These are phyloP conservation scores for Trametes punicea DNA, from an alignment of 768 basidiomycete species.

Conservation along the genomic window DNA sequence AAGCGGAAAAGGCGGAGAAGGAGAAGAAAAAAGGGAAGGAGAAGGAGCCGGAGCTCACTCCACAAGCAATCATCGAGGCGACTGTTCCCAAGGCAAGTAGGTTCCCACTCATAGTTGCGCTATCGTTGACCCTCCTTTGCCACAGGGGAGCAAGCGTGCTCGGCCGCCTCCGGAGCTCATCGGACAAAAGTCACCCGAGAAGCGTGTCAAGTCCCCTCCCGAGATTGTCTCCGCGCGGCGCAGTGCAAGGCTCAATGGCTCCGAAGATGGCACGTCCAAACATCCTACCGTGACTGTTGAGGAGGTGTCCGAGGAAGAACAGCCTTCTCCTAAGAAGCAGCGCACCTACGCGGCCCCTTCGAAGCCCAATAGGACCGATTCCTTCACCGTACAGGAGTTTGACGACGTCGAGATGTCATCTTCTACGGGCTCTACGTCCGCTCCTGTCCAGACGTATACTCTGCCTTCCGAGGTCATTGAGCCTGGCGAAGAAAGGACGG, in stretches of 20 bases:
- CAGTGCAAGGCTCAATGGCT: conserved; percentile 24
- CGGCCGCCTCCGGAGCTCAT: conserved; percentile 59
- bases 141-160: conserved; percentile 75
- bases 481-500: conserved; percentile 27
- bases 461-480: conserved; percentile 41
- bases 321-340: conserved; percentile 44
- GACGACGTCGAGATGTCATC: conserved; percentile 34
- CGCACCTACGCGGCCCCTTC: conserved; percentile 34
- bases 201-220: conserved; percentile 11
- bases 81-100: conserved; percentile 65
- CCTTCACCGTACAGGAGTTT: conserved; percentile 32
- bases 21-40: conserved; percentile 25
- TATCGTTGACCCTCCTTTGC: conserved; percentile 13
- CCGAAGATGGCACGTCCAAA: conserved; percentile 13
- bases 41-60: conserved; percentile 36
- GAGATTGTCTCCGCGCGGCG: conserved; percentile 16
- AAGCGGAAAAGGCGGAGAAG: conserved; percentile 27
- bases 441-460: conserved; percentile 16
- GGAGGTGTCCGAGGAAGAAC: conserved; percentile 38
- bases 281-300: conserved; percentile 28
- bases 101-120: background rate
- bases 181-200: conserved; percentile 32
- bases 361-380: background rate
- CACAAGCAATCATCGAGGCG: conserved; percentile 73
- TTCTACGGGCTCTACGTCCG: conserved; percentile 5